Base-by-base conservation (phyloP, 2,329 filamentous ascomycete genomes). In the Setomelanomma holmii region DNA sequence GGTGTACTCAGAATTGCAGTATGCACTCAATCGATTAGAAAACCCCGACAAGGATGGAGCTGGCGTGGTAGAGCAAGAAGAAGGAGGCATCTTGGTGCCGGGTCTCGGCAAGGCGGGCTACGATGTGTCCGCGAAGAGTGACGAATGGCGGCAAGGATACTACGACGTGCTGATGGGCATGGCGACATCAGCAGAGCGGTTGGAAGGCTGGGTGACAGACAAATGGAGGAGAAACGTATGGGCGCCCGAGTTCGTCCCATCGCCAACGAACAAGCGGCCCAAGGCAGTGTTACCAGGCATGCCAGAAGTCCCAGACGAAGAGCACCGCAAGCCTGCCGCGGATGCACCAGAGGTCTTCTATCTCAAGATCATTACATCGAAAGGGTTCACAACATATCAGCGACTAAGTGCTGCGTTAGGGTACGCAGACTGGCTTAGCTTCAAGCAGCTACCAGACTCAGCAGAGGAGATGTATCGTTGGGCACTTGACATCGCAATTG, bases 131-230 rank as follows among this genome's bases (percentile, higher is more conserved):
- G 82, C 76, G 5, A 96, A 92, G 78, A 88, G 86, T 57, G 91
- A 96, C 74, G 81, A 88, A 43, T 98, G 93, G 93, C 82, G 89
- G 64, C 82, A 90, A 49, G 92, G 91, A 1, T 98, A 98, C 75
- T 92, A 89, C 67, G 86, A 96, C 66, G 83, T 87, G 3, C 77
- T 97, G 40, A 90, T 97, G 85, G 82, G 88, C 10, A 85, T 86
- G 53, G 93, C 89, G 0, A 85, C 85, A 60, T 86, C 88, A 0
- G 87, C 91, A 4, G 93, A 97, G 75, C 86, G 93, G 61, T 78
- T 96, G 20, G 90, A 96, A 58, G 89, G 89, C 41, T 91, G 88
- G 82, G 80, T 96, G 14, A 80, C 83, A 38, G 91, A 96, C 73
- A 85, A 76, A 39, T 87, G 60, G 59, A 63, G 67, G 33, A 81